Evolutionary conservation across 208 protist species (phyloP).

Genomic region (Kentomonas sorsogonicus): DNA sequence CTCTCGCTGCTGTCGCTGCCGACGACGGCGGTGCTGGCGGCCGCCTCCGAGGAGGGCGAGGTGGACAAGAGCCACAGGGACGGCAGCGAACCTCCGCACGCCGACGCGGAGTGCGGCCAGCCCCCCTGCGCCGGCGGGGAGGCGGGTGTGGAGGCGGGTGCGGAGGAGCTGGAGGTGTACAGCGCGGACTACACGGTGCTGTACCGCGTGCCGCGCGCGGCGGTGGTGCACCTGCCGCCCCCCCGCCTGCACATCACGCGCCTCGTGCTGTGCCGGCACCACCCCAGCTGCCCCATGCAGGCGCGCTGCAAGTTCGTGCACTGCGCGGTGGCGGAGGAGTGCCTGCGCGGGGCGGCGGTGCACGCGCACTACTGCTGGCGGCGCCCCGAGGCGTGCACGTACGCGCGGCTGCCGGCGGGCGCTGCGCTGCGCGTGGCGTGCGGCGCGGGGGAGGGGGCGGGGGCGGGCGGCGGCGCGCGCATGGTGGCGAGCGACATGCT

Average conservation of each 20-base stretch:
- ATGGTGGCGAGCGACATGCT: neutral
- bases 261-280: conserved; percentile 78
- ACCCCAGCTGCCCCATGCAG: conserved; percentile 57
- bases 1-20: too few relatives aligned
- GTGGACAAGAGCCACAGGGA: too few relatives aligned
- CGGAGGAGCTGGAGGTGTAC: too few relatives aligned
- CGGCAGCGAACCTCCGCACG: too few relatives aligned
- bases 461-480: too few relatives aligned
- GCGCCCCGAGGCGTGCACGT: conserved; percentile 54
- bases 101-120: too few relatives aligned
- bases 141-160: too few relatives aligned
- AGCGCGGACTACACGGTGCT: conserved; percentile 61
- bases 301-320: conserved; percentile 79
- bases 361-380: conserved; percentile 83
- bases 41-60: too few relatives aligned
- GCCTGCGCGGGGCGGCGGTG: conserved; percentile 52
- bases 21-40: too few relatives aligned
- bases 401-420: conserved; percentile 44
- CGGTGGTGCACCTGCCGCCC: conserved; percentile 57
- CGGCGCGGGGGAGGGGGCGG: too few relatives aligned
- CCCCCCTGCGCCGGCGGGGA: too few relatives aligned
- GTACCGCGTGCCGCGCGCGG: conserved; percentile 45
- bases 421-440: conserved; percentile 15
- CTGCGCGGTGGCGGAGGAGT: conserved; percentile 43
- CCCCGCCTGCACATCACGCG: conserved; percentile 77